Conservation (phyloP, 1,139 yeast genomes). For the Geotrichum citri-aurantii region DNA sequence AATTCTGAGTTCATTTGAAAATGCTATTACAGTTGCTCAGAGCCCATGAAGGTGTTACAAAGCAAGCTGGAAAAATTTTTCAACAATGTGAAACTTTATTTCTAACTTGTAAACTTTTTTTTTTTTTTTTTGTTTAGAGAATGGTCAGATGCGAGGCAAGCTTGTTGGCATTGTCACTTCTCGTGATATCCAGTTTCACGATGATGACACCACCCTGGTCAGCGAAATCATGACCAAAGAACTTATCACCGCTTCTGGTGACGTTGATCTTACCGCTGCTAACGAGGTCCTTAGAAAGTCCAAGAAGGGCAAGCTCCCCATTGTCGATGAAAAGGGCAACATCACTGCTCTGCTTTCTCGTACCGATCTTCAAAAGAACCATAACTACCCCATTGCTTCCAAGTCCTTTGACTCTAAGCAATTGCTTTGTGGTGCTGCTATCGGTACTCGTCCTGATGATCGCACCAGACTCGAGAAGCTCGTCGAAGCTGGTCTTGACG, state of each 20-base stretch:
- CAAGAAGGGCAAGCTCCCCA: slow-evolving; percentile 96
- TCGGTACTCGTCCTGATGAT: slow-evolving; percentile 91
- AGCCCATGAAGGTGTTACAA: neutral
- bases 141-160: slow-evolving; percentile 83
- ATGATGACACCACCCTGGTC: slow-evolving; percentile 56
- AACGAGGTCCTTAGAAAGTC: slow-evolving; percentile 85
- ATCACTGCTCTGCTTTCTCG: slow-evolving; percentile 85
- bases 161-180: slow-evolving; percentile 93
- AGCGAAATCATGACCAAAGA: slow-evolving; percentile 86
- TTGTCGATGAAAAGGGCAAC: slow-evolving; percentile 70
- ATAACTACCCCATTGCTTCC: slow-evolving; percentile 89
- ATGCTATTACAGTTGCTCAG: neutral
- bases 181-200: slow-evolving; percentile 95
- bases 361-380: slow-evolving; percentile 95
- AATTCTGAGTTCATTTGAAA: slow-evolving; percentile 35
- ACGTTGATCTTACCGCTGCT: slow-evolving; percentile 79
- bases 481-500: slow-evolving; percentile 96
- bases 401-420: slow-evolving; percentile 91
- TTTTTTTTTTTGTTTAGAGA: slow-evolving; percentile 52
- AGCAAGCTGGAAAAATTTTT: neutral
- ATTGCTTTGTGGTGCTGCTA: slow-evolving; percentile 96
- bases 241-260: slow-evolving; percentile 60
- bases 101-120: slow-evolving; percentile 2
- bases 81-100: slow-evolving; percentile 6
- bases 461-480: slow-evolving; percentile 75